These are phyloP conservation scores for Melaleuca alternifolia DNA, from an alignment of 345 rosid genomes.

Conservation along the genomic window DNA sequence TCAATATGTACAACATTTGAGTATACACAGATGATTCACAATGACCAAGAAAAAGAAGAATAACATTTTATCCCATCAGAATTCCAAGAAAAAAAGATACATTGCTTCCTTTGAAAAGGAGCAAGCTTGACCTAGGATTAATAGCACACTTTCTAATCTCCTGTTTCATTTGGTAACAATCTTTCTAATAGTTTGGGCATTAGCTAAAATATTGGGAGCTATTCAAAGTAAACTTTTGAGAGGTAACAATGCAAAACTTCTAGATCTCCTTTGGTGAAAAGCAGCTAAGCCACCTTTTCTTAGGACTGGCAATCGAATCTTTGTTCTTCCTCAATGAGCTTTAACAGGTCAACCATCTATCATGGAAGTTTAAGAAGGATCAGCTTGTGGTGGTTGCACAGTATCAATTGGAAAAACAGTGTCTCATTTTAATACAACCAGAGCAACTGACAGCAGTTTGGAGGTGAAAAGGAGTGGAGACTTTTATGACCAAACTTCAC, in stretches of 20 bases:
- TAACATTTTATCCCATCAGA: not conserved
- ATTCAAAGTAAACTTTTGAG: not conserved
- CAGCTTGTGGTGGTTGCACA: not conserved
- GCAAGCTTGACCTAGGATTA: not conserved
- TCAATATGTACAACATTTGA: not conserved
- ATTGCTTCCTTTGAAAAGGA: not conserved
- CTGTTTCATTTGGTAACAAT: not conserved
- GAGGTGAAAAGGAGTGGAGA: not conserved
- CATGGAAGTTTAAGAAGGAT: not conserved
- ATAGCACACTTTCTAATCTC: not conserved
- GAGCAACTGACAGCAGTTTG: not conserved
- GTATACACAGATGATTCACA: not conserved
- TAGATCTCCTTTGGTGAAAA: not conserved
- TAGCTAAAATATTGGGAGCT: not conserved
- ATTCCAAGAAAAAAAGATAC: not conserved
- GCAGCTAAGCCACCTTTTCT: not conserved
- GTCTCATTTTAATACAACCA: not conserved
- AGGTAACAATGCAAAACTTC: not conserved
- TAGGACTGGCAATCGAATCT: not conserved
- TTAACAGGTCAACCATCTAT: not conserved
- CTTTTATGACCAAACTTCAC: not conserved
- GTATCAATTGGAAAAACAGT: not conserved
- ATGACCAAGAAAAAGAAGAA: not conserved
- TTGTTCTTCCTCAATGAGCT: not conserved
- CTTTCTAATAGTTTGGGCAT: not conserved